phyloP scores from a whole-genome alignment of 78 protist genomes.

The Dictyostelium purpureum region DNA sequence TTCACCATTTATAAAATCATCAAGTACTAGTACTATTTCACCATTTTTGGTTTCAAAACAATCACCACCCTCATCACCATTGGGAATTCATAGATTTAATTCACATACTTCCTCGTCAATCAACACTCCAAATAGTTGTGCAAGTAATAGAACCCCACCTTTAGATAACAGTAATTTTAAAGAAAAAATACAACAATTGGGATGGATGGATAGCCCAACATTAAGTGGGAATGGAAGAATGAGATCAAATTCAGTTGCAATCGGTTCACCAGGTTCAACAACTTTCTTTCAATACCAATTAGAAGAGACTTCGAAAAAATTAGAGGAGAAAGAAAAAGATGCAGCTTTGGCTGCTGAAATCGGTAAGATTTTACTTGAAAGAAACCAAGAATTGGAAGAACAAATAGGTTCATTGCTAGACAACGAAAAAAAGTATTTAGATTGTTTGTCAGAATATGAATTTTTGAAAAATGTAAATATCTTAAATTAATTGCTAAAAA shows the following conservation, averaged over 20 bases:
- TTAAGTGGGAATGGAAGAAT: neutral
- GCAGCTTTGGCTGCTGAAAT: conserved; percentile 74
- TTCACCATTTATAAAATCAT: neutral
- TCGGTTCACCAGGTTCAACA: conserved; percentile 28
- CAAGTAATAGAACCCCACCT: neutral
- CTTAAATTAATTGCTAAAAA: neutral
- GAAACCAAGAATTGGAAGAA: conserved; percentile 63
- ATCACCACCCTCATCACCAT: conserved; percentile 7
- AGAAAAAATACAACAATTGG: conserved; percentile 36
- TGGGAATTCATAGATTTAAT: neutral
- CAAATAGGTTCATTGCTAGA: conserved; percentile 3
- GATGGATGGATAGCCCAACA: conserved; percentile 39
- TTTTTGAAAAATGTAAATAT: conserved; percentile 38
- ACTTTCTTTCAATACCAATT: neutral
- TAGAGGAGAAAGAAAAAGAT: conserved; percentile 79
- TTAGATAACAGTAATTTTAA: neutral
- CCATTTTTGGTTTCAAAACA: neutral
- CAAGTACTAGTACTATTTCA: conserved; percentile 8
- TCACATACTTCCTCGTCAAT: neutral
- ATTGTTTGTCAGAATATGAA: neutral
- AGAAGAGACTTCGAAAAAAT: conserved; percentile 10
- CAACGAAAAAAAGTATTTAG: conserved; percentile 11
- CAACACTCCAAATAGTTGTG: neutral
- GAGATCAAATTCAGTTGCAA: conserved; percentile 50
- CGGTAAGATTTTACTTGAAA: conserved; percentile 67